Conservation (phyloP, 2,329 filamentous ascomycete species). For the Shiraia sp. region DNA sequence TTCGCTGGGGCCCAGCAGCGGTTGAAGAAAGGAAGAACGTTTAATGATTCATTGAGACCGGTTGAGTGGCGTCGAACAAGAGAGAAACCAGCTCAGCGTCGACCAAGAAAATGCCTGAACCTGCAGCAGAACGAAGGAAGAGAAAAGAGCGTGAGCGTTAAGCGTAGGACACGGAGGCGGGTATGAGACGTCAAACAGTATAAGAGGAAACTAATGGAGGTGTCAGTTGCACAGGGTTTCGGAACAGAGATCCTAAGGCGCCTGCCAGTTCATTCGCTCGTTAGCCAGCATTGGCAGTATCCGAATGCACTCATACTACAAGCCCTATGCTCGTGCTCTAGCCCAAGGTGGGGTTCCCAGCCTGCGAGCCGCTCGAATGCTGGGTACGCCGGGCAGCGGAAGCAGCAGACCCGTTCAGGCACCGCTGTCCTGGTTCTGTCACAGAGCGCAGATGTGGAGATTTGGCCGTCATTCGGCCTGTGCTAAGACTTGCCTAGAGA, state of each 20-base stretch:
- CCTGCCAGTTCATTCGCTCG: slow-evolving; percentile 37
- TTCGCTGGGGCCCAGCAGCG: slow-evolving; percentile 48
- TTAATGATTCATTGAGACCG: slow-evolving; percentile 45
- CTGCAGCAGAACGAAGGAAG: slow-evolving; percentile 45
- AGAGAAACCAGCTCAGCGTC: slow-evolving; percentile 41
- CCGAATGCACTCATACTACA: slow-evolving; percentile 30
- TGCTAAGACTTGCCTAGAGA: slow-evolving; percentile 7
- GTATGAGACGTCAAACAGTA: slow-evolving; percentile 46
- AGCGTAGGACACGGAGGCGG: slow-evolving; percentile 39
- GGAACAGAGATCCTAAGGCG: slow-evolving; percentile 44
- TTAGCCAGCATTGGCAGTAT: slow-evolving; percentile 32
- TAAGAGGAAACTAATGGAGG: slow-evolving; percentile 41
- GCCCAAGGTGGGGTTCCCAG: slow-evolving; percentile 42
- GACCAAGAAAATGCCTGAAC: slow-evolving; percentile 41
- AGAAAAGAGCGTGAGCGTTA: slow-evolving; percentile 44
- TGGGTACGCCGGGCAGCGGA: slow-evolving; percentile 35
- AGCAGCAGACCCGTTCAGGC: slow-evolving; percentile 37
- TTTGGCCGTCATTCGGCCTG: slow-evolving; percentile 16
- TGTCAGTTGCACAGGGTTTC: slow-evolving; percentile 43
- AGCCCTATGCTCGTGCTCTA: slow-evolving; percentile 31
- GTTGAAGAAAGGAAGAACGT: slow-evolving; percentile 36
- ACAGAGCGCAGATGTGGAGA: slow-evolving; percentile 25
- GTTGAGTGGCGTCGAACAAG: slow-evolving; percentile 39
- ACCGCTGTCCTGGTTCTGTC: slow-evolving; percentile 21
- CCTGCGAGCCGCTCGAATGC: slow-evolving; percentile 33